Base-by-base conservation (phyloP, 305 asterid species). In the Solanum hybrid region DNA sequence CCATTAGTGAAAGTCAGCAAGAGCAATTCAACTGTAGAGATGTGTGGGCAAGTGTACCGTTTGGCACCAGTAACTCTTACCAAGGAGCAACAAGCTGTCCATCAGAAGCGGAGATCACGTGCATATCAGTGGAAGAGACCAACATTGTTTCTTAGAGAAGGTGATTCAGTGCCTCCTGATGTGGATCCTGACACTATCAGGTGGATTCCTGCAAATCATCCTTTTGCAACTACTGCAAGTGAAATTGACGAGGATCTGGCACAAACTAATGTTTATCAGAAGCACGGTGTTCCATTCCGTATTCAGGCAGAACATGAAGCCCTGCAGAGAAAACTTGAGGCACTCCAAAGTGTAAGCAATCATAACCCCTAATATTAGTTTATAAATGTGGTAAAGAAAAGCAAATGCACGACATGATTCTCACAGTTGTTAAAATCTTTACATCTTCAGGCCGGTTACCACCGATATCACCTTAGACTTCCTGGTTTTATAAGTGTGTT, bases 71-170 rank as follows among this genome's bases (percentile, higher is more conserved):
- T 97, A 88, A 93, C 96, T 61, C 99, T 97, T 89, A 97, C 99
- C n/a, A 92, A 92, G 89, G 99, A 97, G 89, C 93, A 93, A 88
- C 98, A 96, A 91, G 91, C 94, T 51, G 89, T 94, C 90, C 99
- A 97, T 93, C 95, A 97, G 91, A 96, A 95, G 91, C 94, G 99
- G 91, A 96, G 99, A 91, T 97, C 99, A 32, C 99, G 97, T 87
- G 99, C 99, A 13, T 96, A 97, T 92, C 98, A 97, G 92, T 97
- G 99, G 99, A 97, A 96, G 93, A 95, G 99, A 91, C 99, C 99
- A 22, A 94, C 98, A 87, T 90, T 95, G 34, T 97, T 97, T 91
- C 98, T 97, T 37, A 97, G 91, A 92, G 99, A 97, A 94, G 99
- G 99, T 27, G 99, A 97, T 14, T 93, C 97, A 14, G 89, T 96